phyloP scores from a whole-genome alignment of 2,329 filamentous ascomycete species.

The Ophiostoma sp. region DNA sequence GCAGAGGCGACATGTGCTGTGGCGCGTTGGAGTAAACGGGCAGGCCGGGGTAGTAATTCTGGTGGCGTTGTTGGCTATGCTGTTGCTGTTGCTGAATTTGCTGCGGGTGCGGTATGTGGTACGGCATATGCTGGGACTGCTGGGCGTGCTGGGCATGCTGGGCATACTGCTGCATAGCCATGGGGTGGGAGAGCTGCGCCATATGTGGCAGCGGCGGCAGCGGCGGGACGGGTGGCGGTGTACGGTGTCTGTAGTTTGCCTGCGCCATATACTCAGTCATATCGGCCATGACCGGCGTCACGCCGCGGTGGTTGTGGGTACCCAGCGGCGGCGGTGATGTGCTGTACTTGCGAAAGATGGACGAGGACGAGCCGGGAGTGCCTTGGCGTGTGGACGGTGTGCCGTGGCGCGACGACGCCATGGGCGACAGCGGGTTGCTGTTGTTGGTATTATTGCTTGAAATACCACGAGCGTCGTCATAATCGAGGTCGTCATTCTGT shows the following conservation, averaged over 20 bases:
- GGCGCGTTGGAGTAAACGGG: constrained; percentile 21
- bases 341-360: not conserved
- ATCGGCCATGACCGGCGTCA: constrained; percentile 6
- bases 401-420: constrained; percentile 5
- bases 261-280: constrained; percentile 16
- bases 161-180: constrained; percentile 2
- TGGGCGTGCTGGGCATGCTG: not conserved
- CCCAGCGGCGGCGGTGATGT: not conserved
- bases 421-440: constrained; percentile 7
- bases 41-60: constrained; percentile 1
- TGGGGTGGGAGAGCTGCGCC: constrained; percentile 9
- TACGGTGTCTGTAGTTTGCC: constrained; percentile 17
- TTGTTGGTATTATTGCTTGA: not conserved
- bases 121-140: not conserved
- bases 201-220: not conserved
- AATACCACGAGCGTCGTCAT: not conserved
- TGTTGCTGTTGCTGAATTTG: constrained; percentile 6
- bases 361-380: constrained; percentile 1
- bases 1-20: constrained; percentile 19
- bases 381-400: constrained; percentile 3
- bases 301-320: not conserved
- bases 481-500: not conserved
- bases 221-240: constrained; percentile 12
- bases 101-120: not conserved
- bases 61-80: not conserved